Base-by-base conservation (phyloP, 1,284 basidiomycete species). In the Cutaneotrichosporon sp. region DNA sequence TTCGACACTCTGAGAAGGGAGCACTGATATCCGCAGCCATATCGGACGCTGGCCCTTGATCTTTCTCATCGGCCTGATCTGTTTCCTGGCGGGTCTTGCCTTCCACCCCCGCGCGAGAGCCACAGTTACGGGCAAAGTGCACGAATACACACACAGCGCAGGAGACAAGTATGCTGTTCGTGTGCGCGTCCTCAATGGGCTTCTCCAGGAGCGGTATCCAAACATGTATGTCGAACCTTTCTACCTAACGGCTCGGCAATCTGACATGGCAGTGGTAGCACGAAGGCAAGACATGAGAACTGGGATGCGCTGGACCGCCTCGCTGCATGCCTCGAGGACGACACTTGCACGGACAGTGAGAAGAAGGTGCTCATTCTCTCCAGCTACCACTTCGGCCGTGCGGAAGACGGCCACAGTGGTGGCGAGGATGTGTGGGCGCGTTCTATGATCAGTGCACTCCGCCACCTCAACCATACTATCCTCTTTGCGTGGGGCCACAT, bases 391-490 rank as follows among this genome's bases (percentile, higher is more conserved):
- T 70, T 68, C 37, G 60, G 58, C 17, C 20, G n/a, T 9, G 37
- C 49, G 2, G 56, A 51, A 17, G 22, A 19, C 1, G 52, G 52
- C 11, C 32, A 41, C 2, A 54, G 31, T 2, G 32, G 49, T 12
- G 61, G 59, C 16, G 59, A 63, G 41, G 59, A 63, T 9, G 50
- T 63, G 6, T 63, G 61, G 61, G 64, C 61, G 2, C 49, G 54
- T 22, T 67, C 65, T 3, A 54, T 54, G 24, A 58, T 68, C 33
- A 53, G 58, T 25, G 58, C 63, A 0, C 59, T 68, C 52, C 44
- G 43, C 14, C 52, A 57, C 3, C 58, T 71, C 35, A 65, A 66
- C 47, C 61, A 68, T 51, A 69, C 68, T 5, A 38, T 67, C 5
- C 41, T 74, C 9, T 62, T 63, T 49, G 61, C 62, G 1, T 57